These are phyloP conservation scores for Oenanthe javanica DNA, from an alignment of 140 eudicot species.

Conservation along the genomic window DNA sequence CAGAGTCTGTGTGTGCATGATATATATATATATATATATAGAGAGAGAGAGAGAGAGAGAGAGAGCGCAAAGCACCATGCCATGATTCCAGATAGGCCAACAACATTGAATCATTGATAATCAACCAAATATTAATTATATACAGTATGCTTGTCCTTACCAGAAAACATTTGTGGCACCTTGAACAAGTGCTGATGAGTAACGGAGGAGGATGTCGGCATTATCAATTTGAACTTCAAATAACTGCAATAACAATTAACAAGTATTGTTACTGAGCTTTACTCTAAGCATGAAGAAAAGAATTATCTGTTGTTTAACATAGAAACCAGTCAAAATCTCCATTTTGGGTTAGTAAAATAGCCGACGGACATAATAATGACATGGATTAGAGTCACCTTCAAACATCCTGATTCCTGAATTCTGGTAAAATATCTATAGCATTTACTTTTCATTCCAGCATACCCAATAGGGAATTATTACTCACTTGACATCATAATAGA, in stretches of 20 bases:
- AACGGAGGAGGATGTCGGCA: slow-evolving; percentile 80
- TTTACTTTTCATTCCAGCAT: neutral
- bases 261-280: neutral
- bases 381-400: neutral
- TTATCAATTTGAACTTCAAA: slow-evolving; percentile 84
- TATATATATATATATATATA: no score
- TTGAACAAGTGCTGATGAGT: slow-evolving; percentile 91
- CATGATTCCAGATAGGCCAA: neutral
- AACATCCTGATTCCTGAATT: neutral
- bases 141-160: slow-evolving; percentile 31
- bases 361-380: neutral
- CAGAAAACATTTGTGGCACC: slow-evolving; percentile 95
- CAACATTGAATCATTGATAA: neutral
- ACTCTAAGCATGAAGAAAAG: neutral
- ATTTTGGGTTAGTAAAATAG: neutral
- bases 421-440: neutral
- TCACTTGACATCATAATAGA: neutral
- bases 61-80: neutral
- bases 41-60: neutral
- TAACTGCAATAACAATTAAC: slow-evolving; percentile 61
- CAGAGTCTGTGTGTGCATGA: no score
- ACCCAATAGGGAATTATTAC: neutral
- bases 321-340: neutral
- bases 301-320: neutral
- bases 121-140: neutral